A percentile compares a stretch with the other conserved stretches of the same genome.
These are phyloP conservation scores for Tulasnella sp. DNA, from an alignment of 768 basidiomycete species.

Conservation along the genomic window DNA sequence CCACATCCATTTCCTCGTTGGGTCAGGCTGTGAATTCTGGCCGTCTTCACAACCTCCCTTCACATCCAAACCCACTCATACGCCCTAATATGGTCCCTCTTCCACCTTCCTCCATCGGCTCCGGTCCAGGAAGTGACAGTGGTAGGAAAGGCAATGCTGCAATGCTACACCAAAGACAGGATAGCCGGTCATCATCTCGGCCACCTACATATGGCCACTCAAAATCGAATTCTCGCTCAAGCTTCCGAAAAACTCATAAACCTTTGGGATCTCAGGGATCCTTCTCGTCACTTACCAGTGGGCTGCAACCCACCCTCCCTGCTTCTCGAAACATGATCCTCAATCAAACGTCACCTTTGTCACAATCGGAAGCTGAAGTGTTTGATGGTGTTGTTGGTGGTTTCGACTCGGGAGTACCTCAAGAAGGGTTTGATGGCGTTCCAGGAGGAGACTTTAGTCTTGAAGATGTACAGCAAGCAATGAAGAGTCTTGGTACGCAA, in stretches of 20 bases:
- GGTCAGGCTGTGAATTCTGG: background rate
- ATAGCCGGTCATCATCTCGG: too few relatives aligned
- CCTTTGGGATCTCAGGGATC: background rate
- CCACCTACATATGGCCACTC: too few relatives aligned
- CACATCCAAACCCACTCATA: background rate
- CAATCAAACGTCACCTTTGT: background rate
- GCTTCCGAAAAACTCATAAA: background rate
- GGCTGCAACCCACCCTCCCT: too few relatives aligned
- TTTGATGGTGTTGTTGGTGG: constrained; percentile 3
- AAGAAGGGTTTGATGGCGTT: background rate
- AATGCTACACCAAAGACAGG: too few relatives aligned
- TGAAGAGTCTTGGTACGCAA: background rate
- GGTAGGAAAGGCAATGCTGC: too few relatives aligned
- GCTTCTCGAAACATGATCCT: background rate
- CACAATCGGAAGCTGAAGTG: background rate
- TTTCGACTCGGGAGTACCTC: background rate
- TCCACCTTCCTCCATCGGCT: too few relatives aligned
- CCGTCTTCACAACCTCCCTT: background rate
- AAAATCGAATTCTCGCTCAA: background rate
- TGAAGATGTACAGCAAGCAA: background rate
- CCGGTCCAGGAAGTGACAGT: too few relatives aligned
- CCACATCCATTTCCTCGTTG: background rate
- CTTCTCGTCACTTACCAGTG: background rate
- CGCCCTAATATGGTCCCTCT: too few relatives aligned
- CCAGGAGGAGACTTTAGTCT: background rate